phyloP scores from a whole-genome alignment of 1,284 basidiomycete species.

The Mrakiaceae sp. region DNA sequence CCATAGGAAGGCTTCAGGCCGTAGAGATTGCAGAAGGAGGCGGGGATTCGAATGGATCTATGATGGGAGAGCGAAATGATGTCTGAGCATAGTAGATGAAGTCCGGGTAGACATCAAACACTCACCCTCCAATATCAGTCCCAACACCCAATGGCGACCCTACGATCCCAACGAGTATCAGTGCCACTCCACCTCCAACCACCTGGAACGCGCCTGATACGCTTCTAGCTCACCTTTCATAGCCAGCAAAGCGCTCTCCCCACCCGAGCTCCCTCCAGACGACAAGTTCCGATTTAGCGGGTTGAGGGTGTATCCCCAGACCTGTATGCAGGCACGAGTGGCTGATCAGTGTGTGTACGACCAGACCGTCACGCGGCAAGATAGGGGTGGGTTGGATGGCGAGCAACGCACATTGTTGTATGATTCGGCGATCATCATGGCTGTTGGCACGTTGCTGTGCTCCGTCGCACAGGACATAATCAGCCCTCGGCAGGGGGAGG shows the following conservation, averaged over 20 bases:
- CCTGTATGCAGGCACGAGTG: neutral
- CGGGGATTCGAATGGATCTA: conserved; percentile 53
- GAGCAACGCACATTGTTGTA: neutral
- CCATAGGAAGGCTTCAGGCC: conserved; percentile 57
- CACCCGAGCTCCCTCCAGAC: conserved; percentile 51
- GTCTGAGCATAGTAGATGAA: too few species aligned
- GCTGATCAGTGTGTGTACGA: too few species aligned
- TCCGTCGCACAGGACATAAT: too few species aligned
- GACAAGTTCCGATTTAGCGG: conserved; percentile 46
- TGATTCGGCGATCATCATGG: conserved; percentile 1
- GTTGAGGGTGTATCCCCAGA: conserved; percentile 58
- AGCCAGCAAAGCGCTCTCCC: conserved; percentile 47
- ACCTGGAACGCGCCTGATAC: too few species aligned
- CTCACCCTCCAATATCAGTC: conserved; percentile 53
- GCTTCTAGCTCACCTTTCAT: conserved; percentile 35
- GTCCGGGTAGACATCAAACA: too few species aligned
- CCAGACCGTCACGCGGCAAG: too few species aligned
- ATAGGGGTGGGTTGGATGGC: too few species aligned
- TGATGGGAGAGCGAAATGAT: too few species aligned
- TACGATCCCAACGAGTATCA: too few species aligned
- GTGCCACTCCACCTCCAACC: too few species aligned
- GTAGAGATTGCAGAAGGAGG: conserved; percentile 54
- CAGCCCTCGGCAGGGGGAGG: too few species aligned
- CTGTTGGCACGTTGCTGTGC: too few species aligned
- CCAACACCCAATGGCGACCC: conserved; percentile 45